These are phyloP conservation scores for Podospora fimiseda DNA, from an alignment of 495 filamentous ascomycete species.

Conservation along the genomic window DNA sequence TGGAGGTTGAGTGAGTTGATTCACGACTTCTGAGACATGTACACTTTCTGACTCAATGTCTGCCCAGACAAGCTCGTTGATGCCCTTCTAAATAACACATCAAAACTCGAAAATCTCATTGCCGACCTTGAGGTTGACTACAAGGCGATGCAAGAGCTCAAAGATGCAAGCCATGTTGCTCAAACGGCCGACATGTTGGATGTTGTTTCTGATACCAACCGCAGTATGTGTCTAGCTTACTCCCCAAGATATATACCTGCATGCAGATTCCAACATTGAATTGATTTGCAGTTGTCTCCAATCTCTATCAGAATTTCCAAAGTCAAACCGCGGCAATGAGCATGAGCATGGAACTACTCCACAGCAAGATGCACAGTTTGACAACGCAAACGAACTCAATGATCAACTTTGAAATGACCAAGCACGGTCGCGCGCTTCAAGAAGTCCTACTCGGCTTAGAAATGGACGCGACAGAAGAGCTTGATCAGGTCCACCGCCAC, in stretches of 20 bases:
- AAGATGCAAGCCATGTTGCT: slow-evolving; percentile 5
- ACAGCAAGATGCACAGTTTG: slow-evolving; percentile 5
- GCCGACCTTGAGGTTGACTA: slow-evolving; percentile 2
- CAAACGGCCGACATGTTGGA: slow-evolving; percentile 10
- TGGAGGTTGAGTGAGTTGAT: slow-evolving; percentile 1
- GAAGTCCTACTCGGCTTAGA: slow-evolving; percentile 4
- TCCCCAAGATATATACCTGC: too few relatives aligned
- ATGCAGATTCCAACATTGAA: too few relatives aligned
- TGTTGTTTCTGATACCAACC: not conserved
- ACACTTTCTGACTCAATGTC: not conserved
- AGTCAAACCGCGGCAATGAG: slow-evolving; percentile 5
- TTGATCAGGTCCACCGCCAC: not conserved
- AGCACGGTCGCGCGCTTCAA: slow-evolving; percentile 6
- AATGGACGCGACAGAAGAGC: slow-evolving; percentile 4
- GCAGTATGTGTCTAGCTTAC: too few relatives aligned
- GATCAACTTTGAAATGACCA: slow-evolving; percentile 9
- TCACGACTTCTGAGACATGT: not conserved
- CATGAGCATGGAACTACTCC: slow-evolving; percentile 6
- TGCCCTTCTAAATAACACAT: slow-evolving; percentile 3
- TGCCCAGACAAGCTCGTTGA: slow-evolving; percentile 3
- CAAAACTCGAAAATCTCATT: slow-evolving; percentile 6
- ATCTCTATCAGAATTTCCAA: slow-evolving; percentile 2
- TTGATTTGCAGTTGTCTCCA: not conserved
- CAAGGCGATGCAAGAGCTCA: slow-evolving; percentile 6
- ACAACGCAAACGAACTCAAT: slow-evolving; percentile 4